Percentiles rank a stretch among this genome's conserved stretches.
Conservation (phyloP, 352 stramenopile species). For the Albugo candida region DNA sequence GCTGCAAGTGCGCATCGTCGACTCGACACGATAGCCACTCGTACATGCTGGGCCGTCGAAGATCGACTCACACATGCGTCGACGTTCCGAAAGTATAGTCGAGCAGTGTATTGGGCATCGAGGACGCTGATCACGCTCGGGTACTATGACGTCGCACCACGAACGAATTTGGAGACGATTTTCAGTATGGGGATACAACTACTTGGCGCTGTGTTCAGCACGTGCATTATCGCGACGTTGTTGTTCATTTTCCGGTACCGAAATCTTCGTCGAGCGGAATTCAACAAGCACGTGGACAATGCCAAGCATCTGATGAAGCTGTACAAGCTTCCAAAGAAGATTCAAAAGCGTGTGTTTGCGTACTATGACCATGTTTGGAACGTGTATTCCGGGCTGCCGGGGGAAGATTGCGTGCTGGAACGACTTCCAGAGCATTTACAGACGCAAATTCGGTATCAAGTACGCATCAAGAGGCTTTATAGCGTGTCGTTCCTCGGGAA, state of each 20-base stretch:
- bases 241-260: constrained; percentile 56
- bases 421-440: constrained; percentile 33
- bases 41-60: constrained; percentile 55
- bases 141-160: constrained; percentile 41
- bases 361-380: constrained; percentile 53
- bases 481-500: constrained; percentile 35
- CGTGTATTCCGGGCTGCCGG: constrained; percentile 19
- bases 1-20: no score
- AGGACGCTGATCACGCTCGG: constrained; percentile 35
- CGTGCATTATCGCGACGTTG: constrained; percentile 37
- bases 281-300: constrained; percentile 41
- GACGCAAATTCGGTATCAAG: constrained; percentile 28
- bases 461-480: constrained; percentile 39
- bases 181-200: constrained; percentile 28
- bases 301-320: constrained; percentile 50
- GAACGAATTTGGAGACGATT: constrained; percentile 30
- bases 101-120: constrained; percentile 35
- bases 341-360: constrained; percentile 27
- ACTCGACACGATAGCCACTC: constrained; percentile 1
- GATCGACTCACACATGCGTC: constrained; percentile 29
- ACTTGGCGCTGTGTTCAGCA: constrained; percentile 26
- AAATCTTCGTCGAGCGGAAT: constrained; percentile 25
- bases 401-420: constrained; percentile 19
- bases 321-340: constrained; percentile 26
- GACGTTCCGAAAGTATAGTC: constrained; percentile 23